phyloP scores from a whole-genome alignment of 352 stramenopile genomes.

The Pilasporangium apinafurcum region DNA sequence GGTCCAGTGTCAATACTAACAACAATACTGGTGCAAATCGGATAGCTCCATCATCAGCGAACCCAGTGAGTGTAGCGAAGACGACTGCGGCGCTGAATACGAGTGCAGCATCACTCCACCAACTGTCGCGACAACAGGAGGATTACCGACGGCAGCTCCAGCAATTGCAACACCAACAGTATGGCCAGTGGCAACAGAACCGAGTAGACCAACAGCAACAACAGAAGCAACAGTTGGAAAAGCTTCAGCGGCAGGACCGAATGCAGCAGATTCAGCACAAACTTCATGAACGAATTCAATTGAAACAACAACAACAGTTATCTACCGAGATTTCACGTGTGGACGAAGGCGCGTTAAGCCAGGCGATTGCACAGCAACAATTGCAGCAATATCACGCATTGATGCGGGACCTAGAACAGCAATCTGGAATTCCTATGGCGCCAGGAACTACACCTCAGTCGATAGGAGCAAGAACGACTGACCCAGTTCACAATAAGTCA shows the following conservation, averaged over 20 bases:
- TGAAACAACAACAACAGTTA: slow-evolving; percentile 9
- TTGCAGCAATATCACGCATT: slow-evolving; percentile 24
- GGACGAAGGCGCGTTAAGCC: slow-evolving; percentile 1
- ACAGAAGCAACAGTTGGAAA: slow-evolving; percentile 8
- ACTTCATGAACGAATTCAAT: slow-evolving; percentile 25
- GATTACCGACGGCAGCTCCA: slow-evolving; percentile 30
- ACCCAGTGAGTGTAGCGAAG: too few species aligned
- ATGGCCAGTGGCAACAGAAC: slow-evolving; percentile 5
- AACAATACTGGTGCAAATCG: too few species aligned
- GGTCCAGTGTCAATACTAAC: too few species aligned
- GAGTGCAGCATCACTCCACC: slow-evolving; percentile 11
- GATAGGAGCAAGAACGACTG: slow-evolving; percentile 21
- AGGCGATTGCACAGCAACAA: slow-evolving; percentile 10
- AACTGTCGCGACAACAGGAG: slow-evolving; percentile 27
- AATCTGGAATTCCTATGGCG: slow-evolving; percentile 8
- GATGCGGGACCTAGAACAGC: slow-evolving; percentile 40
- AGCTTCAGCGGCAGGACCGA: slow-evolving; percentile 7
- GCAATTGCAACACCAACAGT: slow-evolving; percentile 15
- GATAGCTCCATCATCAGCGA: too few species aligned
- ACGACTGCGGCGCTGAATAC: too few species aligned
- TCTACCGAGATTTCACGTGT: too few species aligned
- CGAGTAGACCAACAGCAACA: slow-evolving; percentile 7
- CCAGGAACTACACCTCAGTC: neutral
- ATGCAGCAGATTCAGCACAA: slow-evolving; percentile 41
- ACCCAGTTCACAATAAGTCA: slow-evolving; percentile 11